These are phyloP conservation scores for Leccinum glutinopallens DNA, from an alignment of 1,284 basidiomycete genomes.

Conservation along the genomic window DNA sequence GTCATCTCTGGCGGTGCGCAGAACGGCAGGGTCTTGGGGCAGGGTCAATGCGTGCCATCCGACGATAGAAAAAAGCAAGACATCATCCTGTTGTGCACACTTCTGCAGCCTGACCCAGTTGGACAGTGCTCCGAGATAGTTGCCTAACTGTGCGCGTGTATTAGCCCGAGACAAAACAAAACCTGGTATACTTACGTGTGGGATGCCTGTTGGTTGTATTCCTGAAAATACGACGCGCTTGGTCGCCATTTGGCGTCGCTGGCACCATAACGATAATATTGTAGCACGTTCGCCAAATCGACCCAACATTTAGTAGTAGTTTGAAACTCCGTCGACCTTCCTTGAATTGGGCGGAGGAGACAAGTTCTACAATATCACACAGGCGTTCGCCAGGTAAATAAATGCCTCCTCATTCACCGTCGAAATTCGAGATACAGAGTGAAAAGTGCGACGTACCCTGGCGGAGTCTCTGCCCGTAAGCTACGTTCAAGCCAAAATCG, in stretches of 20 bases:
- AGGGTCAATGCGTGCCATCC: too few species aligned
- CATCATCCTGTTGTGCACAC: too few species aligned
- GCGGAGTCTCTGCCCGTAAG: constrained; percentile 68
- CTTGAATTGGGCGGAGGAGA: constrained; percentile 44
- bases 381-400: constrained; percentile 53
- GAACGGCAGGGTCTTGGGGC: too few species aligned
- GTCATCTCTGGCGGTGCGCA: too few species aligned
- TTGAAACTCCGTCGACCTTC: constrained; percentile 34
- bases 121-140: constrained; percentile 43
- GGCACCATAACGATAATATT: constrained; percentile 7
- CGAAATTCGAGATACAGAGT: constrained; percentile 44
- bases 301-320: constrained; percentile 1
- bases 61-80: too few species aligned
- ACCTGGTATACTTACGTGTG: constrained; percentile 62
- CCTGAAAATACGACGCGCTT: constrained; percentile 70
- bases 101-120: too few species aligned
- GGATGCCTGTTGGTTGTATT: constrained; percentile 84
- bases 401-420: too few species aligned
- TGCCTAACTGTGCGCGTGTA: constrained; percentile 72
- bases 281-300: constrained; percentile 8
- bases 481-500: constrained; percentile 60
- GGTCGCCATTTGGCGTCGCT: constrained; percentile 11
- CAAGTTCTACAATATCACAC: constrained; percentile 62
- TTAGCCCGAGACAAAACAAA: constrained; percentile 9
- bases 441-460: constrained; percentile 87